A percentile compares a stretch with the other conserved stretches of the same genome.
Evolutionary conservation across 805 yeast genomes (phyloP).

Genomic region (Starmerella khaoyaiensis): DNA sequence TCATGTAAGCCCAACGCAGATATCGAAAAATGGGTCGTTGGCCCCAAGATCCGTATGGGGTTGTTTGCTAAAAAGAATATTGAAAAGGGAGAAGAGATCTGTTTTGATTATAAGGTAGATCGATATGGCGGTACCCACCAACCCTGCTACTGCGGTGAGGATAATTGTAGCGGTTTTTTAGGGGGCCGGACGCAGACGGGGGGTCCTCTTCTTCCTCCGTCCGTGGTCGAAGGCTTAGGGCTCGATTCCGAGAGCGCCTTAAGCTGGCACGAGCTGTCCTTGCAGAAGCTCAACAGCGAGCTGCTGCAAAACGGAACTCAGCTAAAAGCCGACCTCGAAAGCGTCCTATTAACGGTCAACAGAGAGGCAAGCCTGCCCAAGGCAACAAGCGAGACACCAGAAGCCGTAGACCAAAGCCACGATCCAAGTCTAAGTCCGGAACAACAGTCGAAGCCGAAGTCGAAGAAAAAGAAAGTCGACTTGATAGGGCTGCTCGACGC

Average conservation of each 20-base stretch:
- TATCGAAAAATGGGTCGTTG: slow-evolving; percentile 96
- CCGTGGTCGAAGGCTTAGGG: slow-evolving; percentile 75
- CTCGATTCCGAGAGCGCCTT: slow-evolving; percentile 51
- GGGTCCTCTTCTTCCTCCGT: slow-evolving; percentile 73
- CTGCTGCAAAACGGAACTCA: slow-evolving; percentile 31
- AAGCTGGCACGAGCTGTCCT: slow-evolving; percentile 27
- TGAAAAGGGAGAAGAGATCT: slow-evolving; percentile 69
- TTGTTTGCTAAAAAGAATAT: slow-evolving; percentile 75
- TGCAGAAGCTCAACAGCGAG: slow-evolving; percentile 13
- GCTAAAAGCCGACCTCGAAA: slow-evolving; percentile 26
- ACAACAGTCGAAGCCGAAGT: not conserved
- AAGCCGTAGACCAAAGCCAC: not conserved
- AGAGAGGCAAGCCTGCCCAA: not conserved
- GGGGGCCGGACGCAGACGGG: slow-evolving; percentile 98
- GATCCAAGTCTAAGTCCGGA: not conserved
- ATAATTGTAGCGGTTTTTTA: slow-evolving; percentile 81
- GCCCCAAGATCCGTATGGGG: slow-evolving; percentile 83
- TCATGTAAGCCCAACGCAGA: slow-evolving; percentile 90
- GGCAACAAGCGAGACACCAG: not conserved
- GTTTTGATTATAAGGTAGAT: slow-evolving; percentile 88
- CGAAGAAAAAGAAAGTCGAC: slow-evolving; percentile 4
- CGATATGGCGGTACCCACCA: slow-evolving; percentile 92
- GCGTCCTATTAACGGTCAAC: slow-evolving; percentile 18
- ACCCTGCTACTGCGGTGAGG: slow-evolving; percentile 86
- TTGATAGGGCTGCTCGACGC: slow-evolving; percentile 16